Evolutionary conservation across 805 yeast species (phyloP), one percentile per base, ranked within the genome.

Genomic region (Candida koratica): DNA sequence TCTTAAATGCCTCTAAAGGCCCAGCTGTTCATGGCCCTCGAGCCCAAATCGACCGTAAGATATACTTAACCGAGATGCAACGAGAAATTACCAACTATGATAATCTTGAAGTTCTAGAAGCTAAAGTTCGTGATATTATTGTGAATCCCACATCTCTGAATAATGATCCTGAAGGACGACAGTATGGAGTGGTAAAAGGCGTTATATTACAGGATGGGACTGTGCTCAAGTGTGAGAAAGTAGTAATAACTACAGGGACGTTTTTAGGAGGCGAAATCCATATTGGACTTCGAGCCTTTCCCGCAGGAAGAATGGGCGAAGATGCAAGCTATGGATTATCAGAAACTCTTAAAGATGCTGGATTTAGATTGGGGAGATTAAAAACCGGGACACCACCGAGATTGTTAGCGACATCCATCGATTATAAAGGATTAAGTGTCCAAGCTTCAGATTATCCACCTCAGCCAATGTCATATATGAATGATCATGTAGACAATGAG

Each of bases 371-470:
- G 35, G 97, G 97, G 0, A 69, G 99, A 38, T 67, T 93, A 47
- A 93, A 93, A 53, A 93, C 99, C 0, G 99, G 99, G 0, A 93
- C 99, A 0, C 99, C 99, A 0, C 95, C 97, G 2, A 69, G 99
- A 40, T 61, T 93, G 17, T 81, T 83, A 30, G 71, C 79, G 1
- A 70, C 71, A 35, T 73, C 90, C 1, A 88, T 93, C 15, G 68
- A 90, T 53, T 89, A 79, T 51, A 47, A 64, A 1, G 59, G 67
- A n/a, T 60, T 93, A 38, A 64, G 64, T n/a, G 69, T 69, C 1
- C 96, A 90, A 55, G 70, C 72, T 3, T 94, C 96, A 7, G 97
- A 90, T 51, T 57, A 62, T 17, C 87, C 90, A 2, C 95, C 97
- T 0, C 77, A 74, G 39, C 95, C 98, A 13, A 88, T 90, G 88